These are phyloP conservation scores for Nidularia pulvinata DNA, from an alignment of 768 basidiomycete genomes.

Conservation along the genomic window DNA sequence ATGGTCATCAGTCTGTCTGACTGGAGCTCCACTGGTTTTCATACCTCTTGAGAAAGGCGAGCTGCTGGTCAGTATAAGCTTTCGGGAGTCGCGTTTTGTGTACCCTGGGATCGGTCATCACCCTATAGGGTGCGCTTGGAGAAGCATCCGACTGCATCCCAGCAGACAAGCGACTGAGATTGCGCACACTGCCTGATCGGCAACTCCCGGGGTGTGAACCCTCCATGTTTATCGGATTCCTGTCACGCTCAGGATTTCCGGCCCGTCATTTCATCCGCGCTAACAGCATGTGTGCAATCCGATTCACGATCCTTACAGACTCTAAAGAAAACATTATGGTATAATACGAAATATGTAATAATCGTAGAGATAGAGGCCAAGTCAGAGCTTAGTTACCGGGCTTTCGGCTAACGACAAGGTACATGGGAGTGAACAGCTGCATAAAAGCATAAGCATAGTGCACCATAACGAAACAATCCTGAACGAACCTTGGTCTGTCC, in stretches of 20 bases:
- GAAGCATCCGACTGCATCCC: neutral
- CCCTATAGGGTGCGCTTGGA: conserved; percentile 1
- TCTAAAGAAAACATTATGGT: conserved; percentile 4
- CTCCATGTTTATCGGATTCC: conserved; percentile 4
- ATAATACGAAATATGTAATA: conserved; percentile 6
- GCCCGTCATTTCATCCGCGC: too few relatives aligned
- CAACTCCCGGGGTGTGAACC: conserved; percentile 28
- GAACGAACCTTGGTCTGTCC: conserved; percentile 79
- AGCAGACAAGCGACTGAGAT: neutral
- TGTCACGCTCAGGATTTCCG: neutral
- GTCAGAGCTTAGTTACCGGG: conserved; percentile 37
- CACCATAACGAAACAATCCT: too few relatives aligned
- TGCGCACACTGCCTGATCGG: conserved; percentile 7
- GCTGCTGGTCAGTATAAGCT: conserved; percentile 64
- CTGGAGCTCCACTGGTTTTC: conserved; percentile 4
- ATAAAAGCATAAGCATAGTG: conserved; percentile 1
- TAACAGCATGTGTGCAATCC: conserved; percentile 10
- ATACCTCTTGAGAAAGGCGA: conserved; percentile 54
- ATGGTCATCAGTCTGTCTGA: neutral
- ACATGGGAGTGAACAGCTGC: conserved; percentile 90
- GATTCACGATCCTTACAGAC: neutral
- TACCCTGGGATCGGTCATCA: conserved; percentile 52
- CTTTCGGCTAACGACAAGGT: conserved; percentile 63
- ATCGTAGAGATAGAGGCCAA: conserved; percentile 1
- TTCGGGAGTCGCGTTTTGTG: conserved; percentile 66